Evolutionary conservation across 2,329 filamentous ascomycete genomes (phyloP).

Genomic region (Fusarium mexicanum): DNA sequence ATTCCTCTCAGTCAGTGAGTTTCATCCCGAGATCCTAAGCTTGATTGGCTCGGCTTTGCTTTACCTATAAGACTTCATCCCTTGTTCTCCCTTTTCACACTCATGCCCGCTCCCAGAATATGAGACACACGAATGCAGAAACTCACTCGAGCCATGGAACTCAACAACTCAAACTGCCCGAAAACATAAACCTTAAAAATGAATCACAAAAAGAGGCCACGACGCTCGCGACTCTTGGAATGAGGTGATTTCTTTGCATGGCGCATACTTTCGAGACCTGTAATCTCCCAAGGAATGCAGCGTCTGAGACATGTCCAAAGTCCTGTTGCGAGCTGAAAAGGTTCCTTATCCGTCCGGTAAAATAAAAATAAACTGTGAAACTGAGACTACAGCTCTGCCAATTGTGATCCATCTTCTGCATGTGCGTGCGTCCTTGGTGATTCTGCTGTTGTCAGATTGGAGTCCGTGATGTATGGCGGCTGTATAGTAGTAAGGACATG

Average conservation of each 20-base stretch:
- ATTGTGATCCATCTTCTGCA: background rate
- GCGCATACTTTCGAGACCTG: background rate
- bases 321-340: background rate
- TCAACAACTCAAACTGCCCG: background rate
- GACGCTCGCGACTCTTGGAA: conserved; percentile 6
- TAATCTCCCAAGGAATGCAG: conserved; percentile 33
- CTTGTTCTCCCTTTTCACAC: background rate
- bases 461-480: background rate
- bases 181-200: conserved; percentile 14
- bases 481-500: background rate
- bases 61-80: background rate
- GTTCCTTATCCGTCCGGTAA: background rate
- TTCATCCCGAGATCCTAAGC: background rate
- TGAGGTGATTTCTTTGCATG: background rate
- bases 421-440: background rate
- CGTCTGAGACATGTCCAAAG: conserved; percentile 13
- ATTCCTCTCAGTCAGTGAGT: background rate
- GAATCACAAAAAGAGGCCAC: background rate
- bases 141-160: background rate
- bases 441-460: background rate
- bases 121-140: conserved; percentile 2
- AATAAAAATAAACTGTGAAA: background rate
- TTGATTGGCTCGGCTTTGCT: background rate
- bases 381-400: background rate
- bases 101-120: background rate